Base-by-base conservation (phyloP, 2,329 filamentous ascomycete genomes). In the Botryotinia globosa region DNA sequence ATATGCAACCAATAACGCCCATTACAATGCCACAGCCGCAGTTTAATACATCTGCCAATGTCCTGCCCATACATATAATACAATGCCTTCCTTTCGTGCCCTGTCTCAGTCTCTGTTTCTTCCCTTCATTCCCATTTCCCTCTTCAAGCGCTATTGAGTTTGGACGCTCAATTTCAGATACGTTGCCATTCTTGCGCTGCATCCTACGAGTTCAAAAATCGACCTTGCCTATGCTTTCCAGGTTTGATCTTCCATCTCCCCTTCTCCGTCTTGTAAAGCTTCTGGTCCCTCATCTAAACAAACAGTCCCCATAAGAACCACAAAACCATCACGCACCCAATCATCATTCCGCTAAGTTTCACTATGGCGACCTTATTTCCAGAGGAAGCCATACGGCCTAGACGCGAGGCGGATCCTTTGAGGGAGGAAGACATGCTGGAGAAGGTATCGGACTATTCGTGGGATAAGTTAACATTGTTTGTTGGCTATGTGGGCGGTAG, bases 331-430 rank as follows among this genome's bases (percentile, higher is more conserved):
- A 97, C 90, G 14, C 85, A 82, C 10, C 84, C 94, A 61, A 95
- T 87, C 37, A 97, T 86, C 56, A 98, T 97, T 37, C 89, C 95
- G 0, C 94, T 90, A 66, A 99, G 85, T 82, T 98, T 98, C 74
- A 99, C 83, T 56, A 98, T 91, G 25, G 96, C 95, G 58, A 97
- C 88, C 79, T 94, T 95, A 83, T 98, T 97, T 68, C 96, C 96
- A 71, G 91, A 90, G 69, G 91, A 91, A 63, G 96, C 96, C 94
- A 98, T 98, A 74, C 94, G 90, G 34, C 92, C 93, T 64, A 99
- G 84, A 20, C 96, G 89, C 66, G 88, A 86, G 20, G 94, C 94
- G 76, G 92, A 97, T 61, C 94, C 94, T 81, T 94, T 95, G 74
- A 99, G 85, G 76, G 91, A 91, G 22, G 91, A 91, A 51, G 89